Percentiles rank a stretch among this genome's conserved stretches.
Conservation (phyloP, 2,329 filamentous ascomycete genomes). For the Neocatenulostroma microsporum region DNA sequence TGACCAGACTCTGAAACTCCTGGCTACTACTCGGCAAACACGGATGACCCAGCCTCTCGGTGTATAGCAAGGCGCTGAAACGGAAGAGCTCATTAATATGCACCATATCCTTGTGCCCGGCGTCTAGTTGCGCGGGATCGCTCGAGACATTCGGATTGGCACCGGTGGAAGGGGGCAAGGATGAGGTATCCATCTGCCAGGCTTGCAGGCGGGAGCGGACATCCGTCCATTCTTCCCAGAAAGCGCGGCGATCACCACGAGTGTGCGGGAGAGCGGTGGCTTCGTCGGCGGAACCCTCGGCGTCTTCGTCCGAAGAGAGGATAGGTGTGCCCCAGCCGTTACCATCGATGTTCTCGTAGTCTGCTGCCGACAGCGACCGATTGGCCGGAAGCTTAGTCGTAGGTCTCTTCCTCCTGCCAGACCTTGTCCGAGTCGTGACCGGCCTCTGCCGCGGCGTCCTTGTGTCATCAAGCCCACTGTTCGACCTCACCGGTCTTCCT, state of each 20-base stretch:
- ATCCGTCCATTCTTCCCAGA: conserved; percentile 82
- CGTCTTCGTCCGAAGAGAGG: conserved; percentile 35
- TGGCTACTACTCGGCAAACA: conserved; percentile 62
- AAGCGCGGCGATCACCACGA: conserved; percentile 53
- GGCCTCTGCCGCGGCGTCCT: not conserved
- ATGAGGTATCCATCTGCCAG: conserved; percentile 61
- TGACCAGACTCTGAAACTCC: conserved; percentile 76
- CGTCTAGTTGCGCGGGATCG: conserved; percentile 16
- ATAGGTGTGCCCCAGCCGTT: conserved; percentile 53
- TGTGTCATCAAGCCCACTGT: conserved; percentile 12
- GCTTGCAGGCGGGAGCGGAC: conserved; percentile 66
- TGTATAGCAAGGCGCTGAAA: conserved; percentile 81
- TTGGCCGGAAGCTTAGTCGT: conserved; percentile 8
- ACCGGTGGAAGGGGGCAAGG: no score
- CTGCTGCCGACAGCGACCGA: conserved; percentile 24
- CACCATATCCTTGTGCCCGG: conserved; percentile 59
- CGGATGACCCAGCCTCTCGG: conserved; percentile 75
- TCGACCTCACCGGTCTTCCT: conserved; percentile 41
- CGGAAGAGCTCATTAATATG: conserved; percentile 87
- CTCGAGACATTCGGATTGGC: conserved; percentile 32
- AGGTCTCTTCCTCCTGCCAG: conserved; percentile 9
- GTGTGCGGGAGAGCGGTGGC: conserved; percentile 26
- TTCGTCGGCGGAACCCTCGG: conserved; percentile 21
- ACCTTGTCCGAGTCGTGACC: not conserved
- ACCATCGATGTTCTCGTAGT: conserved; percentile 56